Evolutionary conservation across 371 early-diverging fungal species (phyloP), one percentile per base, ranked within the genome.

Genomic region (Mucor velutinosus): DNA sequence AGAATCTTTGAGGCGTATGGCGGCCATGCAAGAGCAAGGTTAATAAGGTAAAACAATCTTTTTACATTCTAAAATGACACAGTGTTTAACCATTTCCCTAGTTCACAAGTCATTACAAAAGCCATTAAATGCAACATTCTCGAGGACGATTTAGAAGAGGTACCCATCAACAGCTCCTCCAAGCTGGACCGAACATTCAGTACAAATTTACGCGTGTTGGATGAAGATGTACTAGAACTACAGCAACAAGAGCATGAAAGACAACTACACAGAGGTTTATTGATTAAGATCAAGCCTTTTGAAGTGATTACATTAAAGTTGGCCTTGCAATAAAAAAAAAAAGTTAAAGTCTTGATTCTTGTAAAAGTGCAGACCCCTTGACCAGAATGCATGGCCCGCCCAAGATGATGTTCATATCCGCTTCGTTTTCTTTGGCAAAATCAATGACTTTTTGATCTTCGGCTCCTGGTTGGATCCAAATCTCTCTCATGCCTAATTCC

Each of bases 1-100:
- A 79, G 98, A 32, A 60, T 97, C 7, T 94, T 93, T 72, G 97
- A 97, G 75, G 87, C 94, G 0, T 92, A 86, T 72, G 97, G 98
- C 12, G 96, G 96, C 1, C 90, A 90, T 15, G 93, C 92, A 6
- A 74, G 56, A 45, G 87, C 86, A 25, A 74, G 64, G 19, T 62
- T 94, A 15, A 72, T 71, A 29, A 88, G 86, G 91, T 90, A 78
- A 64, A 14, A 4, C 32, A 15, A n/a, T 3, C 3, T 29, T 0
- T 32, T n/a, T 0, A 32, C 1, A 7, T 1, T 14, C 8, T 17
- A 1, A 56, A 8, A 14, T 29, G 30, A 19, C 14, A 17, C 30
- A 7, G 29, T 56, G n/a, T 17, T 56, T 5, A 56, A n/a, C 33
- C 7, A 37, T 11, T 65, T 11, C 11, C 4, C 2, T 71, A 80